A percentile compares a stretch with the other conserved stretches of the same genome.
These are phyloP conservation scores for Flaveria linearis DNA, from an alignment of 129 eudicot species.

Conservation along the genomic window DNA sequence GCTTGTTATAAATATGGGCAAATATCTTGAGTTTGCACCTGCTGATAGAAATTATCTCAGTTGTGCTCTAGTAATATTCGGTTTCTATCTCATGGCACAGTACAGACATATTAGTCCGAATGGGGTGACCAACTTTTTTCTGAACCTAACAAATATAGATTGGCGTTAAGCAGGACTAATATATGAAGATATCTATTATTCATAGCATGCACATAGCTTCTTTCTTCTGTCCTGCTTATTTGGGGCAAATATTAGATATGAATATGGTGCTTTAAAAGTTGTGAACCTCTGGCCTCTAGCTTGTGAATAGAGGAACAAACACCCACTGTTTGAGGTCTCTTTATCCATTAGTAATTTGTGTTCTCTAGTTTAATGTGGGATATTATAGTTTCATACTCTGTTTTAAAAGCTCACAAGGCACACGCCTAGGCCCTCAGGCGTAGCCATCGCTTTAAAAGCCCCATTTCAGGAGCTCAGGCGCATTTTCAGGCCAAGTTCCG, in stretches of 20 bases:
- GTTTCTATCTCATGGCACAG: not conserved
- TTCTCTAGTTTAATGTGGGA: not conserved
- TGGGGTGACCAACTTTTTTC: slow-evolving; percentile 8
- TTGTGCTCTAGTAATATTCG: not conserved
- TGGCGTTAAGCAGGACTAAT: slow-evolving; percentile 22
- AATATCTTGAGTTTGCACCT: not conserved
- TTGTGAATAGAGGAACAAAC: slow-evolving; percentile 5
- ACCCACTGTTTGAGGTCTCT: not conserved
- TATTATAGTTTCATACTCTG: not conserved
- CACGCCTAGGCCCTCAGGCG: too few relatives aligned
- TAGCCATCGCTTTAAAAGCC: too few relatives aligned
- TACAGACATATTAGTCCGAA: not conserved
- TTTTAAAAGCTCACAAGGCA: too few relatives aligned
- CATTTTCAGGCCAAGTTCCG: too few relatives aligned
- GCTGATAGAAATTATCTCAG: not conserved
- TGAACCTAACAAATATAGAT: slow-evolving; percentile 6
- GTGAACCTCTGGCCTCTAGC: slow-evolving; percentile 7
- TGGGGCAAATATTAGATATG: not conserved
- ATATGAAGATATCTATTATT: not conserved
- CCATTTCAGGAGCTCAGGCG: too few relatives aligned
- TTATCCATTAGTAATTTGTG: not conserved
- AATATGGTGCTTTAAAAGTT: slow-evolving; percentile 13
- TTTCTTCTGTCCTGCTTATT: slow-evolving; percentile 9
- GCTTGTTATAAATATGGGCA: not conserved
- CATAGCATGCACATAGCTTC: not conserved